phyloP scores from a whole-genome alignment of 805 yeast genomes.

The Tetrapisispora phaffii region DNA sequence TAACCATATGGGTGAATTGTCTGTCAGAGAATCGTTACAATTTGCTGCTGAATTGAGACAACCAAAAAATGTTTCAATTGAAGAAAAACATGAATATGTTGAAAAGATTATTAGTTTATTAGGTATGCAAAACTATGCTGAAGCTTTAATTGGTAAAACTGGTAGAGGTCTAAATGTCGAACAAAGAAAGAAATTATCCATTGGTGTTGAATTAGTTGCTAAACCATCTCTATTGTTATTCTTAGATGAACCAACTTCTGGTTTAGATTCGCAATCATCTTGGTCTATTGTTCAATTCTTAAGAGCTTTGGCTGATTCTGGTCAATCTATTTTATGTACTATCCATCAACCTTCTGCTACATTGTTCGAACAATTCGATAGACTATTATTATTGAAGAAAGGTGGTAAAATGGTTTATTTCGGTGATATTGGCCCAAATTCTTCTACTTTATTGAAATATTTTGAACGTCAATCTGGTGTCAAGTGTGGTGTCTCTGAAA shows the following conservation, averaged over 20 bases:
- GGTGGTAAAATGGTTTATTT: slow-evolving; percentile 79
- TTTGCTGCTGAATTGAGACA: slow-evolving; percentile 69
- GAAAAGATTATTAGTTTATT: slow-evolving; percentile 56
- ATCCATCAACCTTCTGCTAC: slow-evolving; percentile 73
- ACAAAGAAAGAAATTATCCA: slow-evolving; percentile 57
- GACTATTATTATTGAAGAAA: slow-evolving; percentile 53
- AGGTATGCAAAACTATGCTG: slow-evolving; percentile 62
- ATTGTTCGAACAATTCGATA: slow-evolving; percentile 56
- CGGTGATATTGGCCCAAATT: slow-evolving; percentile 68
- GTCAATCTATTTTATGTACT: slow-evolving; percentile 68
- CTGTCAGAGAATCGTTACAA: slow-evolving; percentile 65
- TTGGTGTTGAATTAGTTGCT: slow-evolving; percentile 65
- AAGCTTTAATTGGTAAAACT: slow-evolving; percentile 69
- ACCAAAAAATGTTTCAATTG: slow-evolving; percentile 43
- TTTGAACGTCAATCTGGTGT: slow-evolving; percentile 69
- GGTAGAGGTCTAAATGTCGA: slow-evolving; percentile 67
- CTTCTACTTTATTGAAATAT: slow-evolving; percentile 47
- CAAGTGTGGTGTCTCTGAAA: slow-evolving; percentile 48
- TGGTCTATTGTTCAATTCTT: slow-evolving; percentile 63
- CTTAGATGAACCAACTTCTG: slow-evolving; percentile 68
- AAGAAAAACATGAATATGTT: slow-evolving; percentile 57
- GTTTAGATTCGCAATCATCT: slow-evolving; percentile 55
- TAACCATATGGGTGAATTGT: slow-evolving; percentile 55
- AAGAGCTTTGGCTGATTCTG: slow-evolving; percentile 58
- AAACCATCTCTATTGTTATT: slow-evolving; percentile 53